phyloP scores from a whole-genome alignment of 805 yeast species.

The Pichia eremophila region DNA sequence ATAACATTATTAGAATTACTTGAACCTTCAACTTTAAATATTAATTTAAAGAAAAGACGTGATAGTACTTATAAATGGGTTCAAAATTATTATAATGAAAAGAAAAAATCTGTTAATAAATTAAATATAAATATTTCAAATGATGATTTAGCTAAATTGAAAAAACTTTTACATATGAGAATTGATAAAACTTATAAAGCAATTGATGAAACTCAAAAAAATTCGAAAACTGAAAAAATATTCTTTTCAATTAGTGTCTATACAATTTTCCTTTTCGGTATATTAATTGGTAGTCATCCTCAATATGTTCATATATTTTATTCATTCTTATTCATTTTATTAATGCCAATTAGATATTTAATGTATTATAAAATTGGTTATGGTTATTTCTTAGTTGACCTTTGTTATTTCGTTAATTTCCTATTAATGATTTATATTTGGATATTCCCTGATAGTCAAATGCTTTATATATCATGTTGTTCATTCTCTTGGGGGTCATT shows the following conservation, averaged over 20 bases:
- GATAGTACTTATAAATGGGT: constrained; percentile 22
- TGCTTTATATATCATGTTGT: constrained; percentile 73
- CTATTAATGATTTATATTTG: constrained; percentile 66
- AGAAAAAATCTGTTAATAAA: constrained; percentile 13
- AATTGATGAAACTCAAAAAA: constrained; percentile 28
- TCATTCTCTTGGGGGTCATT: constrained; percentile 84
- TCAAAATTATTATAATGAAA: constrained; percentile 19
- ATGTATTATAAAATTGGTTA: constrained; percentile 70
- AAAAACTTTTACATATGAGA: constrained; percentile 16
- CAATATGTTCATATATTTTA: constrained; percentile 68
- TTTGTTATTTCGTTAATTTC: constrained; percentile 83
- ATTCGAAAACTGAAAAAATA: constrained; percentile 59
- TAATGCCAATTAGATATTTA: constrained; percentile 80
- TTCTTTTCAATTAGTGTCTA: constrained; percentile 71
- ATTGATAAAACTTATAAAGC: constrained; percentile 31
- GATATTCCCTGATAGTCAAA: constrained; percentile 67
- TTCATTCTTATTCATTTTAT: constrained; percentile 45
- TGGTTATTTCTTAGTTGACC: constrained; percentile 85
- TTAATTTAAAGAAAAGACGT: constrained; percentile 16
- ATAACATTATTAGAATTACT: constrained; percentile 23
- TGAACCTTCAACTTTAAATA: constrained; percentile 20
- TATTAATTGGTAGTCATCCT: constrained; percentile 70
- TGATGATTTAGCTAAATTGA: constrained; percentile 22
- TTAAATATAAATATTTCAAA: constrained; percentile 17
- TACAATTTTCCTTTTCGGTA: constrained; percentile 61